Evolutionary conservation across 345 rosid species (phyloP), one percentile per base, ranked within the genome.

Genomic region (Populus euphratica): DNA sequence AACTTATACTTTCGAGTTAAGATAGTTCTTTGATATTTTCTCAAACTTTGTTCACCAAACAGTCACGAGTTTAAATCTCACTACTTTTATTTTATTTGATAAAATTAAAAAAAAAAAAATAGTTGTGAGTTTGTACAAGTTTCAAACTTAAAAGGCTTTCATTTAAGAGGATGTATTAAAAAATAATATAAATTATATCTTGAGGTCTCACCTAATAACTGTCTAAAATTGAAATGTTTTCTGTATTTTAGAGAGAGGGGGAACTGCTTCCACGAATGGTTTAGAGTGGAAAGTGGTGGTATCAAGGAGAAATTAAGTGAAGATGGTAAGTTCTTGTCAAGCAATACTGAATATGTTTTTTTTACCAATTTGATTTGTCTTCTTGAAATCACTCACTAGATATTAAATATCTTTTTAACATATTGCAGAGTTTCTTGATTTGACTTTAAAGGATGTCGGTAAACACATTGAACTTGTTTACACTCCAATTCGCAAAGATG

Each of bases 401-500:
- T 72, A 50, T 8, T 17, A 20, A 47, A 17, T 39, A 80, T 64
- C 50, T 52, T 36, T 65, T 78, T 56, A 43, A 16, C 52, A 49
- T 83, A 67, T 83, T 70, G 77, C 87, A 93, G 99, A 93, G 81
- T 90, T 85, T 83, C 78, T 93, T 80, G 98, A 96, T 89, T 82
- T 95, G 88, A 88, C 87, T 73, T 82, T 95, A 73, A 97, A 88
- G 65, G 97, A 92, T 79, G 98, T 91, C 14, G 98, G 92, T 81
- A 85, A 84, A 79, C 83, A 79, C 77, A 86, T 95, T 76, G 97
- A 91, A 89, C 91, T 96, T 82, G 85, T 90, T 75, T 95, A 88
- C 80, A 86, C 88, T 79, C 99, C 99, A 74, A 81, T 91, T 52
- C 96, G 98, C 73, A 87, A 90, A 78, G 98, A 95, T 92, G 99